Conservation (phyloP, 257 asterid genomes). For the Capsicum chinense region DNA sequence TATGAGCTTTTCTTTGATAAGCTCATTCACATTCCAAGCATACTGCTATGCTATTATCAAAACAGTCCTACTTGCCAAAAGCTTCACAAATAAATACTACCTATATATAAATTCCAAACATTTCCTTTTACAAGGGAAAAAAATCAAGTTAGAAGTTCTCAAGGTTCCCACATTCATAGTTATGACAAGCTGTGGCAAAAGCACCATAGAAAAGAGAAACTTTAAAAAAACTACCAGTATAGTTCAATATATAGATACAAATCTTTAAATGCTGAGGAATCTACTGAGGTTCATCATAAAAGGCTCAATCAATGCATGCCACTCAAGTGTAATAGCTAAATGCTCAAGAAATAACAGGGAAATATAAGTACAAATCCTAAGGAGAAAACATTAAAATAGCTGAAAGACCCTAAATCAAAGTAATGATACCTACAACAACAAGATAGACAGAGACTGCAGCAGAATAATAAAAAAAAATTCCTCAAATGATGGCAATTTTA, state of each 20-base stretch:
- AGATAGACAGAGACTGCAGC: not conserved
- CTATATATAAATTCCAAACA: not conserved
- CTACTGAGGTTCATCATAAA: not conserved
- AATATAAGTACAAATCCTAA: not conserved
- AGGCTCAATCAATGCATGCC: not conserved
- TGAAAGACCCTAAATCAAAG: not conserved
- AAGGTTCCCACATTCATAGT: not conserved
- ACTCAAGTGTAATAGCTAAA: constrained; percentile 4
- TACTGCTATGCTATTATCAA: no score
- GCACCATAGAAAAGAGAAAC: not conserved
- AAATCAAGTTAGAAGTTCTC: not conserved
- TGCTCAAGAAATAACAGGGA: constrained; percentile 5
- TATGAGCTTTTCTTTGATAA: no score
- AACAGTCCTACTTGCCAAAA: no score
- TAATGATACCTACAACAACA: not conserved
- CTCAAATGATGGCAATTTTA: not conserved
- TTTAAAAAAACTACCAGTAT: not conserved
- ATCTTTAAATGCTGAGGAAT: not conserved
- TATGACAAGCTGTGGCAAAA: not conserved
- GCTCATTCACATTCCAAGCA: no score
- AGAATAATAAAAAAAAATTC: not conserved
- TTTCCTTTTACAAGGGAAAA: not conserved
- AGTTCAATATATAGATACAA: constrained; percentile 2
- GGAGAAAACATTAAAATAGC: constrained; percentile 1
- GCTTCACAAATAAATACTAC: constrained; percentile 13